Base-by-base conservation (phyloP, 2,329 filamentous ascomycete genomes). In the Daldinia sp. region DNA sequence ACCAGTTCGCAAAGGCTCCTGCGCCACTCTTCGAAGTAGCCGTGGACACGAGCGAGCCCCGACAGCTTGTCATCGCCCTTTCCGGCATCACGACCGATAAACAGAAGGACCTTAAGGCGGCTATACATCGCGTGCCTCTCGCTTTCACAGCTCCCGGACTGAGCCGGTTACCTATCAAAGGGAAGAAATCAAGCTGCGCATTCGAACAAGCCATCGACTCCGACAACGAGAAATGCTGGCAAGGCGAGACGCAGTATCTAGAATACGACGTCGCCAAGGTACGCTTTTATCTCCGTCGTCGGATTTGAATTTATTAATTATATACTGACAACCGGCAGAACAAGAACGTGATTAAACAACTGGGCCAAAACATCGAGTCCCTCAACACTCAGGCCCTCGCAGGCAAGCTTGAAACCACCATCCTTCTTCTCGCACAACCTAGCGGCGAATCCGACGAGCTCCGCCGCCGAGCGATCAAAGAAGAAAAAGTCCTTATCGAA, bases 61-160 rank as follows among this genome's bases (percentile, higher is more conserved):
- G 79, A 59, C 89, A 92, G 78, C 82, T 92, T 42, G 79, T 92
- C 28, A 79, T 91, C 58, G 78, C 88, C 72, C 80, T 91, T 57
- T 85, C 90, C 75, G 87, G 89, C 74, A 81, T 86, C 78, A 84
- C 82, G 18, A 72, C 80, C 15, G 75, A 82, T 46, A 83, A 85
- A 53, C 80, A 83, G 58, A 73, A 78, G 57, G 71, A 76, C 44
- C 62, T 86, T 26, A 80, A 83, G 63, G 79, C 82, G n/a, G 80
- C 83, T 6, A 78, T 84, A 57, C 76, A 79, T 30, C 73, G 74
- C 12, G 73, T 81, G 23, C 76, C 81, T 28, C 83, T 84, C 10
- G 80, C 85, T 1, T 90, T 90, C 66, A 82, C 80, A 6, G 83
- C 76, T 20, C 70, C 74, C 85, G 65, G 75, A 78, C 37, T 84